phyloP scores from a whole-genome alignment of 768 basidiomycete genomes.

The Hypsizygus marmoreus region DNA sequence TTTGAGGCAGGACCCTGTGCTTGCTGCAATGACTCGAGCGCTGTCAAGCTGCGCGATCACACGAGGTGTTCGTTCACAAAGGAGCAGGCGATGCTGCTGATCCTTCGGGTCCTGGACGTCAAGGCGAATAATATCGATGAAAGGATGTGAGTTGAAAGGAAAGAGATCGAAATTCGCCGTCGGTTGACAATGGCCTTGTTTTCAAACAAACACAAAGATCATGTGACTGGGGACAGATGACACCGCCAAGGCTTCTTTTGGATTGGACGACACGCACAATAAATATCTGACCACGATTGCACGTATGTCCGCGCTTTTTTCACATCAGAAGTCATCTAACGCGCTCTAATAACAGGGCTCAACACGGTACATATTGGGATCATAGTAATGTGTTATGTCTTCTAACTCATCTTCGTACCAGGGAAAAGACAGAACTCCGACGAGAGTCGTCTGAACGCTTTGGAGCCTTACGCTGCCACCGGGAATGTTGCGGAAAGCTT shows the following conservation, averaged over 20 bases:
- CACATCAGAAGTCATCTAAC: background rate
- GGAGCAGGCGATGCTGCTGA: background rate
- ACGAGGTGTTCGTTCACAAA: constrained; percentile 4
- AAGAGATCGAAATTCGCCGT: background rate
- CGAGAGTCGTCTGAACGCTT: background rate
- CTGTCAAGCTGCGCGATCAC: constrained; percentile 8
- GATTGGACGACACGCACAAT: too few species aligned
- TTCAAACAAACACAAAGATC: constrained; percentile 12
- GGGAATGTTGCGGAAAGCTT: constrained; percentile 63
- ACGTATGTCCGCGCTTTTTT: background rate
- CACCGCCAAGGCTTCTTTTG: too few species aligned
- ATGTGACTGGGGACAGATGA: constrained; percentile 9
- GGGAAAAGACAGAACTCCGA: background rate
- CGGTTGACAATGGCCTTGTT: constrained; percentile 5
- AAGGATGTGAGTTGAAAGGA: background rate
- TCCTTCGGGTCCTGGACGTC: constrained; percentile 2
- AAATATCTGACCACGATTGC: background rate
- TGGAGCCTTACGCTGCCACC: background rate
- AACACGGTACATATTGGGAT: background rate
- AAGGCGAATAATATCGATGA: background rate
- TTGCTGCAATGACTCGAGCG: constrained; percentile 13
- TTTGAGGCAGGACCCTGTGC: constrained; percentile 18
- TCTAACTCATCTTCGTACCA: background rate
- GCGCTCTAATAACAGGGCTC: background rate
- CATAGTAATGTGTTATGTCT: too few species aligned